phyloP scores from a whole-genome alignment of 345 rosid species.

The Eucalyptus marginata region DNA sequence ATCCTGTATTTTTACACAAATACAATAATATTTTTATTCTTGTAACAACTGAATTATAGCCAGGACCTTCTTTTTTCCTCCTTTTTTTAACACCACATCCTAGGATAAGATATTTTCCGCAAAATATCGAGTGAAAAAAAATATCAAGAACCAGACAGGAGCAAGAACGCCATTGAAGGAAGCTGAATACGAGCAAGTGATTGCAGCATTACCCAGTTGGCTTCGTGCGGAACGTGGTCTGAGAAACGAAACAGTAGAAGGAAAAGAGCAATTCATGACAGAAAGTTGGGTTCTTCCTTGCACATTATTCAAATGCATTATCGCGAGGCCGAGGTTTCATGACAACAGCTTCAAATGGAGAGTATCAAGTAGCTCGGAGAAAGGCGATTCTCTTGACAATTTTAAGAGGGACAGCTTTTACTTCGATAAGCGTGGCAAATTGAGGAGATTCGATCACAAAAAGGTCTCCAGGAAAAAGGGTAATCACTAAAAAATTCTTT shows the following conservation, averaged over 20 bases:
- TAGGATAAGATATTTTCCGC: background rate
- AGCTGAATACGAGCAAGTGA: background rate
- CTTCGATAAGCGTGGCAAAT: conserved; percentile 56
- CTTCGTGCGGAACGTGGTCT: background rate
- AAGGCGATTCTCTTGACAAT: background rate
- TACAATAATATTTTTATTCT: background rate
- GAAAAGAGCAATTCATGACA: background rate
- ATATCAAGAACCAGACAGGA: background rate
- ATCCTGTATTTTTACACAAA: background rate
- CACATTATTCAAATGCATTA: background rate
- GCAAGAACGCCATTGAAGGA: background rate
- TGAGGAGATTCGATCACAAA: conserved; percentile 48
- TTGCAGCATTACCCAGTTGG: background rate
- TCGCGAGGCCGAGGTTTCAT: background rate
- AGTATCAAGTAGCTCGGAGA: background rate
- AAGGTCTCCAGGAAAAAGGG: conserved; percentile 68
- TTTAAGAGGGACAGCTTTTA: conserved; percentile 35
- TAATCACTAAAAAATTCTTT: background rate
- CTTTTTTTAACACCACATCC: background rate
- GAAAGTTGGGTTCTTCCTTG: background rate
- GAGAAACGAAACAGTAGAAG: background rate
- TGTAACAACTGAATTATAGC: background rate
- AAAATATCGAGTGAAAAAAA: background rate
- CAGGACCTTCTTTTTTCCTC: background rate
- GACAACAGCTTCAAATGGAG: background rate